Percentiles rank a stretch among this genome's conserved stretches.
Conservation (phyloP, 495 filamentous ascomycete species). For the Chaetomium fimeti region DNA sequence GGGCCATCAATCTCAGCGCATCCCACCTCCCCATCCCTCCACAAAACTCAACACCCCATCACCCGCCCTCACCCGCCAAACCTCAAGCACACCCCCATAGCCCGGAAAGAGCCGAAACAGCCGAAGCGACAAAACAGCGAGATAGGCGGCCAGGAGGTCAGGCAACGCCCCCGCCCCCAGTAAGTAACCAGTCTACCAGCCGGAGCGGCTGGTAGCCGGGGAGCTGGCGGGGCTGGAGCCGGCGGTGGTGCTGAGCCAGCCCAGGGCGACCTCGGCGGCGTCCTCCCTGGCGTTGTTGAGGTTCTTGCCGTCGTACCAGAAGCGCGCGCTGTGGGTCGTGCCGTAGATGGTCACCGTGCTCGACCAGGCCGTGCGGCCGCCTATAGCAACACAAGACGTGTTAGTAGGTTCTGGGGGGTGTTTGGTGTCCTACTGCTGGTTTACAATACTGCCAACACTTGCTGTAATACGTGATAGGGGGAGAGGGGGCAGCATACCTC, state of each 20-base stretch:
- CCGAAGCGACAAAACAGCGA: no score
- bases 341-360: conserved; percentile 63
- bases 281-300: conserved; percentile 88
- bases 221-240: conserved; percentile 14
- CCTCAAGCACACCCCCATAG: no score
- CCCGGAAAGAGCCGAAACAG: no score
- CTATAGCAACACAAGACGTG: conserved; percentile 40
- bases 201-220: conserved; percentile 6
- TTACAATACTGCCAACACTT: no score
- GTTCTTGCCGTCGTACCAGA: conserved; percentile 88
- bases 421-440: no score
- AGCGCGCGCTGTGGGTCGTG: conserved; percentile 62
- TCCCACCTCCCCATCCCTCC: neutral
- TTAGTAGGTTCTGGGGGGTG: neutral
- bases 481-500: conserved; percentile 55
- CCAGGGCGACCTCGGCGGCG: conserved; percentile 74
- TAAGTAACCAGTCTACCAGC: neutral
- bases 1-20: neutral
- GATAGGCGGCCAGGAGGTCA: neutral
- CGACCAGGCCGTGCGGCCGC: conserved; percentile 90
- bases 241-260: conserved; percentile 38
- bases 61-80: no score
- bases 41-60: no score
- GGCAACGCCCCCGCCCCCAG: neutral
- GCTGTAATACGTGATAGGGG: neutral